These are phyloP conservation scores for Solanum ossicruentum DNA, from an alignment of 257 asterid genomes.

Conservation along the genomic window DNA sequence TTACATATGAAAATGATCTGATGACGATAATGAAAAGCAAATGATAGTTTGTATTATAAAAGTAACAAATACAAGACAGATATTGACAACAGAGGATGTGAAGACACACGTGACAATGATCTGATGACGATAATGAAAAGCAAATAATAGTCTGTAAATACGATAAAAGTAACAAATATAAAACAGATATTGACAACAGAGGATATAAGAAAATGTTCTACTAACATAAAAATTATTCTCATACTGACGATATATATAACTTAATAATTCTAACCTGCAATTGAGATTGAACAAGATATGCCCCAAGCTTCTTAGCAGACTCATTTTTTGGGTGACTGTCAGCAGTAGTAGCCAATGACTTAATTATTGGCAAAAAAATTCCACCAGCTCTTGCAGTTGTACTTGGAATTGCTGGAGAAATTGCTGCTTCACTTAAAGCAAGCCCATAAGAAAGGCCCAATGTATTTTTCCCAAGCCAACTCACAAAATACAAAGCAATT, in stretches of 20 bases:
- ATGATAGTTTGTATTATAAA: too few relatives aligned
- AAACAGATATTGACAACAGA: too few relatives aligned
- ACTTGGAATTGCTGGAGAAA: conserved; percentile 82
- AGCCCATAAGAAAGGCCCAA: conserved; percentile 65
- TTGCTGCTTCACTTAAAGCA: conserved; percentile 42
- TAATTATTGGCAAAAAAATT: conserved; percentile 65
- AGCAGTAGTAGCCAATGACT: conserved; percentile 38
- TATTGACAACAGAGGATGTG: too few relatives aligned
- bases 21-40: too few relatives aligned
- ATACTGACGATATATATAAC: not conserved
- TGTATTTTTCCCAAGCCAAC: conserved; percentile 57
- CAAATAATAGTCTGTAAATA: too few relatives aligned
- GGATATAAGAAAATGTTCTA: not conserved
- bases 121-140: too few relatives aligned
- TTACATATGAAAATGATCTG: too few relatives aligned
- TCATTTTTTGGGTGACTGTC: conserved; percentile 55
- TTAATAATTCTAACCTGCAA: conserved; percentile 33
- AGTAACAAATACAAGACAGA: too few relatives aligned
- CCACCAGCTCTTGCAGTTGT: conserved; percentile 76
- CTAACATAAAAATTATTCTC: not conserved
- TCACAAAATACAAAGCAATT: conserved; percentile 50
- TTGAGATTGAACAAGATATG: conserved; percentile 59
- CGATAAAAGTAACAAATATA: too few relatives aligned
- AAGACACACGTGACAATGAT: too few relatives aligned
- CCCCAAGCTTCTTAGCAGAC: conserved; percentile 57